phyloP scores from a whole-genome alignment of 1,284 basidiomycete genomes.

The Leccinum insolens region DNA sequence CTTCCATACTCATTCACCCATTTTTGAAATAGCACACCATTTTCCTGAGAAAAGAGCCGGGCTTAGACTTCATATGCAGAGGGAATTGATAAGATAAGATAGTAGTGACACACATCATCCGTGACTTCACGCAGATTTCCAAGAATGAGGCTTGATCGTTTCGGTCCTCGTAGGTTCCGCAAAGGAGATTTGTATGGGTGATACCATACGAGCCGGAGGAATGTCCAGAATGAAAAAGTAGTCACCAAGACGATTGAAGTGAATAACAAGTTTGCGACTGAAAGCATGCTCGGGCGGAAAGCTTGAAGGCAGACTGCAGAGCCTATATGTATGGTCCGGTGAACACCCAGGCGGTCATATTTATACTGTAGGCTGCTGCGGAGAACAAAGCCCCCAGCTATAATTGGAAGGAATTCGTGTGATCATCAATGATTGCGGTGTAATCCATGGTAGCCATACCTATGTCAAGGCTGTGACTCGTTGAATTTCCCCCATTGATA shows the following conservation, averaged over 20 bases:
- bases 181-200: conserved; percentile 3
- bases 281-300: conserved; percentile 3
- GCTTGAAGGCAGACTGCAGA: neutral
- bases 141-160: conserved; percentile 7
- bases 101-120: conserved; percentile 9
- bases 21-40: neutral
- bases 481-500: neutral
- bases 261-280: neutral
- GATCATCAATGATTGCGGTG: neutral
- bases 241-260: neutral
- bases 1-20: conserved; percentile 59
- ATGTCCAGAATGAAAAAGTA: conserved; percentile 7
- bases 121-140: conserved; percentile 12
- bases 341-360: neutral
- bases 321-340: neutral
- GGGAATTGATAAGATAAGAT: neutral
- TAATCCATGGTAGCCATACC: neutral
- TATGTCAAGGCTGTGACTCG: neutral
- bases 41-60: conserved; percentile 6
- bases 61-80: neutral
- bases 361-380: neutral
- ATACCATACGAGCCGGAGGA: neutral
- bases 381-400: neutral
- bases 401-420: neutral
- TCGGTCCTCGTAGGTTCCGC: conserved; percentile 16